These are phyloP conservation scores for Pterocarpus macrocarpus DNA, from an alignment of 306 rosid genomes.

Conservation along the genomic window DNA sequence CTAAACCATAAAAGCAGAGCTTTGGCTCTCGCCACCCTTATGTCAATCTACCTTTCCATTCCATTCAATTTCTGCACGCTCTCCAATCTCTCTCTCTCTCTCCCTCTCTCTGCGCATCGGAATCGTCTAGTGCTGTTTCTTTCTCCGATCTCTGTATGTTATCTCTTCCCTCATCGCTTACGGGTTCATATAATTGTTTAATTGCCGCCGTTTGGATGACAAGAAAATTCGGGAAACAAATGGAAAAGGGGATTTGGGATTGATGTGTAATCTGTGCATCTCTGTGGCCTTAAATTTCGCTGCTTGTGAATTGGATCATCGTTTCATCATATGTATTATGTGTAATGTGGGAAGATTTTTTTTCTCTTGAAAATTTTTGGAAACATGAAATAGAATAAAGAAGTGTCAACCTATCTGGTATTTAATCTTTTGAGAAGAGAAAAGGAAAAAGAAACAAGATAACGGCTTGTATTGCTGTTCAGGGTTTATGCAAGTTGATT, in stretches of 20 bases:
- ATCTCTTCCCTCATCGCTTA: conserved; percentile 9
- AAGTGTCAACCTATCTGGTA: background rate
- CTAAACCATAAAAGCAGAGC: conserved; percentile 1
- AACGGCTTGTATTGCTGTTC: background rate
- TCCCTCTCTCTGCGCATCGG: background rate
- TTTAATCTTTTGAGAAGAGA: background rate
- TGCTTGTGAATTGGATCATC: background rate
- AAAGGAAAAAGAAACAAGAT: background rate
- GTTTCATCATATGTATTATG: background rate
- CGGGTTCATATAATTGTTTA: conserved; percentile 37
- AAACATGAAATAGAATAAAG: background rate
- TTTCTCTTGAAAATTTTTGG: background rate
- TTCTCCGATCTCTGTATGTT: conserved; percentile 1
- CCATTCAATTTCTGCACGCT: background rate
- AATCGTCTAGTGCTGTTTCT: conserved; percentile 25
- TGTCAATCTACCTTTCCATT: background rate
- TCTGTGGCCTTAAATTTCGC: background rate
- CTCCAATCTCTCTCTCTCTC: background rate
- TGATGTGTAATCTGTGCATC: background rate
- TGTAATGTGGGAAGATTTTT: background rate
- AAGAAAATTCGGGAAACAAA: background rate
- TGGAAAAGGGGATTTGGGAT: background rate
- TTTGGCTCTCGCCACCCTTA: background rate
- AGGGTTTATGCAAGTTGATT: background rate
- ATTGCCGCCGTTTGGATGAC: conserved; percentile 14